These are phyloP conservation scores for Globisporangium polare DNA, from an alignment of 352 stramenopile genomes.

Conservation along the genomic window DNA sequence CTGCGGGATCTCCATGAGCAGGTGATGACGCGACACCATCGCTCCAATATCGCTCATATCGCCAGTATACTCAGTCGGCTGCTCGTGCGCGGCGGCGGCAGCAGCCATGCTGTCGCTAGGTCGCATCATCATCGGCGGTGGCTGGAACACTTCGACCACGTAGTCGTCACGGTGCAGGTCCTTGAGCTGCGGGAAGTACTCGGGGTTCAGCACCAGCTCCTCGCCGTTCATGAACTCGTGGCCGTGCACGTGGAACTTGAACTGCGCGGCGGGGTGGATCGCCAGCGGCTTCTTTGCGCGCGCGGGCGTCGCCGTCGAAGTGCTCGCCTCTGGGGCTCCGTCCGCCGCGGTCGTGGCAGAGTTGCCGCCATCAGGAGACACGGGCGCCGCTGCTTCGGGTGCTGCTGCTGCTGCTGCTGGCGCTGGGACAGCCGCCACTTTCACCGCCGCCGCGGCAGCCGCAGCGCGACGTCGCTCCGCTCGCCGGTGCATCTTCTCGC, in stretches of 20 bases:
- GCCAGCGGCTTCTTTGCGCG: slow-evolving; percentile 37
- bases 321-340: neutral
- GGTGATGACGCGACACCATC: slow-evolving; percentile 41
- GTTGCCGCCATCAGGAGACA: neutral
- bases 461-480: slow-evolving; percentile 47
- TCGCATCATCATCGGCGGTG: slow-evolving; percentile 14
- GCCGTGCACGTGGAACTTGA: slow-evolving; percentile 80
- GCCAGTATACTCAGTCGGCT: slow-evolving; percentile 15
- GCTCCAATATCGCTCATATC: slow-evolving; percentile 6
- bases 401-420: slow-evolving; percentile 5
- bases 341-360: neutral
- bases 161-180: slow-evolving; percentile 69
- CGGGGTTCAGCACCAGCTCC: slow-evolving; percentile 78
- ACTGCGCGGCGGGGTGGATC: slow-evolving; percentile 48
- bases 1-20: slow-evolving; percentile 76
- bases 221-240: slow-evolving; percentile 81
- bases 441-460: slow-evolving; percentile 25
- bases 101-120: slow-evolving; percentile 6
- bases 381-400: slow-evolving; percentile 8
- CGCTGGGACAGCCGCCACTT: neutral
- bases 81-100: slow-evolving; percentile 6
- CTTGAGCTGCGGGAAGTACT: slow-evolving; percentile 73
- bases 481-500: slow-evolving; percentile 33
- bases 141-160: slow-evolving; percentile 80
- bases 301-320: neutral